Percentiles rank a stretch among this genome's conserved stretches.
Conservation (phyloP, 1,284 basidiomycete genomes). For the Cryptococcus depauperatus region DNA sequence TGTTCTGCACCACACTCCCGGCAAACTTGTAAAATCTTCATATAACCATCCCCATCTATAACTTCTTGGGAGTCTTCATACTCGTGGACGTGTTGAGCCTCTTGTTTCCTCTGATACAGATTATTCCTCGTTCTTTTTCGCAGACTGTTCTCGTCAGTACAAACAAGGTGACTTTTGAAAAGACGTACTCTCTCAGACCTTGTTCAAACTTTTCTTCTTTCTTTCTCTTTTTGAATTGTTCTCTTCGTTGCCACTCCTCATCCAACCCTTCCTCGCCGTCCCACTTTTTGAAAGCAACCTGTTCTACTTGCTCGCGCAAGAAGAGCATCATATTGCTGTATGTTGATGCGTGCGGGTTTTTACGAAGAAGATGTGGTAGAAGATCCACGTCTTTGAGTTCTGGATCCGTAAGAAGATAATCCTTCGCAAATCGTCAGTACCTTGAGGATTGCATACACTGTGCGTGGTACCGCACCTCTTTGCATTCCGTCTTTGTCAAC, state of each 20-base stretch:
- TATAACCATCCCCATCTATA: constrained; percentile 47
- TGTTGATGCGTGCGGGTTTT: constrained; percentile 93
- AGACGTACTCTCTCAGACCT: constrained; percentile 57
- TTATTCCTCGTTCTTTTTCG: constrained; percentile 78
- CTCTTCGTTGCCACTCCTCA: constrained; percentile 72
- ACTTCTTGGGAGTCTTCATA: constrained; percentile 58
- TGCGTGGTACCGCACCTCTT: constrained; percentile 56
- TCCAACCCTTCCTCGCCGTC: constrained; percentile 86
- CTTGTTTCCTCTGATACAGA: constrained; percentile 76
- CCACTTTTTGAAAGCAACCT: constrained; percentile 97
- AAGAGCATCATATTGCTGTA: constrained; percentile 99
- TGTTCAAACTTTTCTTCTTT: constrained; percentile 90
- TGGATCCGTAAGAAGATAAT: constrained; percentile 81
- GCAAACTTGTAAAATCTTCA: constrained; percentile 56
- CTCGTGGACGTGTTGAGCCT: constrained; percentile 76
- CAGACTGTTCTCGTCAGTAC: constrained; percentile 43
- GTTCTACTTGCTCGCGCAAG: constrained; percentile 75
- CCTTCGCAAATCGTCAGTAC: constrained; percentile 47
- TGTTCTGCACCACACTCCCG: constrained; percentile 78
- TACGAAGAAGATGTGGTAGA: constrained; percentile 87
- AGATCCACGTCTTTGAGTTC: constrained; percentile 87
- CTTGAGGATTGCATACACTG: background rate
- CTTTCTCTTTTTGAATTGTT: constrained; percentile 77
- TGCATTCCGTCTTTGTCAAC: constrained; percentile 97
- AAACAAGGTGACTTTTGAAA: constrained; percentile 5